Evolutionary conservation across 2,329 filamentous ascomycete species (phyloP), one percentile per base, ranked within the genome.

Genomic region (Venturia aucupariae): DNA sequence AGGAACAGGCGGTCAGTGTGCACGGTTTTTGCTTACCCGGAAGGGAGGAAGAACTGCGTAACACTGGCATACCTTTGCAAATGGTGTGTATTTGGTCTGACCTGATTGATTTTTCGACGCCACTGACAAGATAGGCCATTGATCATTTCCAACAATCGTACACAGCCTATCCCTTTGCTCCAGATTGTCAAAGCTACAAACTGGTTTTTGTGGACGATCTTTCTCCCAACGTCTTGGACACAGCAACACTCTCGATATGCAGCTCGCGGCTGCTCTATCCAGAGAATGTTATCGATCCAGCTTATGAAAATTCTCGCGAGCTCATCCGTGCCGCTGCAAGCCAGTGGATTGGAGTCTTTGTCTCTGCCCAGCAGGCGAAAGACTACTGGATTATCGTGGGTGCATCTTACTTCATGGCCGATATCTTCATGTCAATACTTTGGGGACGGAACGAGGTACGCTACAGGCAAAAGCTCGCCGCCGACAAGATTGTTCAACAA

Each of bases 371-470:
- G 71, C 86, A 88, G 48, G 85, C 87, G 22, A 82, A 83, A 62
- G 94, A 99, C 74, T 85, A 87, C 63, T 99, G 94, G 94, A 86
- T 95, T 24, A 88, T 93, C 15, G 84, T 94, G 63, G 95, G 93
- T 17, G 88, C 95, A 59, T 90, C 93, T 0, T 92, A 93, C 79
- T 99, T 91, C 78, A 96, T 99, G 83, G 92, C 93, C 1, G 93
- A 97, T 70, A 83, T 91, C 4, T 97, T 96, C 75, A 90, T 97
- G 84, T 90, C 88, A 73, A 88, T 86, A 68, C 81, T 99, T 2
- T 95, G 91, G 71, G 94, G 94, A 8, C 95, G 95, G 72, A 99
- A 99, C 72, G 91, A 96, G 70, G 94, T 96, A 73, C 84, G 92
- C 13, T 97, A 92, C 73, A 87, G 91, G 44, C 89, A 96, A 75